A percentile compares a stretch with the other conserved stretches of the same genome.
These are phyloP conservation scores for Bimuria novae-zelandiae DNA, from an alignment of 2,329 filamentous ascomycete genomes.

Conservation along the genomic window DNA sequence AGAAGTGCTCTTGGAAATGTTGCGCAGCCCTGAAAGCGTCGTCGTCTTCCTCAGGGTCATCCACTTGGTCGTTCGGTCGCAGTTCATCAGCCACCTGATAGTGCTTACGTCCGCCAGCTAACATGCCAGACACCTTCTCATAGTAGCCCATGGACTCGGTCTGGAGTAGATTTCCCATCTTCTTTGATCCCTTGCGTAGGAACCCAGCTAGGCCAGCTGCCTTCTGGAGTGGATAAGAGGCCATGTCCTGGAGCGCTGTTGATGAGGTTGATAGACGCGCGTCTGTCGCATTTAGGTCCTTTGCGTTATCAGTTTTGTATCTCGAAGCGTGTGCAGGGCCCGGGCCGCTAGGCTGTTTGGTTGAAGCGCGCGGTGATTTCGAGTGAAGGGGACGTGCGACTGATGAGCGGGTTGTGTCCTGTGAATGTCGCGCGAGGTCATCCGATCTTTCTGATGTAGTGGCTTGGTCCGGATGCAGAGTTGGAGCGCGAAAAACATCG, in stretches of 20 bases:
- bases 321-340: constrained; percentile 12
- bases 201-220: constrained; percentile 84
- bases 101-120: constrained; percentile 87
- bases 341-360: constrained; percentile 17
- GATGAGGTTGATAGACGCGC: constrained; percentile 49
- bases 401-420: constrained; percentile 45
- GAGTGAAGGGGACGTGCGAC: constrained; percentile 22
- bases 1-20: constrained; percentile 88
- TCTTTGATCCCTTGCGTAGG: constrained; percentile 75
- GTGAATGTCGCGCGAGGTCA: constrained; percentile 34
- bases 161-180: constrained; percentile 80
- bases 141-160: constrained; percentile 95
- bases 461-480: constrained; percentile 51
- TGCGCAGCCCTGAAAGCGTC: constrained; percentile 59
- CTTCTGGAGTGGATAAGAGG: constrained; percentile 79
- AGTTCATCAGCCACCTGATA: constrained; percentile 76
- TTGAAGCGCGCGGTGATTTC: constrained; percentile 18
- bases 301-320: constrained; percentile 27
- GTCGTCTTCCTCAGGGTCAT: constrained; percentile 61
- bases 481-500: constrained; percentile 84
- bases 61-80: constrained; percentile 65
- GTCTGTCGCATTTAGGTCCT: constrained; percentile 33
- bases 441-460: constrained; percentile 30
- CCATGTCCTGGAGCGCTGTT: constrained; percentile 63
- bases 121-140: constrained; percentile 96